Conservation (phyloP, 352 stramenopile genomes). For the Globisporangium carolinianum region DNA sequence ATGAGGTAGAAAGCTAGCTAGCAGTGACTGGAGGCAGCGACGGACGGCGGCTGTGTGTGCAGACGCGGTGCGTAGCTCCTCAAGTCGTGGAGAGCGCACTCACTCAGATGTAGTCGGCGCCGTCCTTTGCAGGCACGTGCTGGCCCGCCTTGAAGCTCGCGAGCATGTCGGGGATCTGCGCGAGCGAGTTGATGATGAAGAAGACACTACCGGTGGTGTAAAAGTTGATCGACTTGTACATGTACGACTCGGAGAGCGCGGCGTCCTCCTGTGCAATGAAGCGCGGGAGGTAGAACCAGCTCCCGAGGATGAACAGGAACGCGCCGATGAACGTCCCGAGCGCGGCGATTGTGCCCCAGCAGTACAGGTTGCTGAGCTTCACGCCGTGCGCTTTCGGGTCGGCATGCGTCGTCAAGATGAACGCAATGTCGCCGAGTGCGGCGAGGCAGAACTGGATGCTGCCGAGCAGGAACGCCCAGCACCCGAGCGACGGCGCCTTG, state of each 20-base stretch:
- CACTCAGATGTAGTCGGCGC: conserved; percentile 19
- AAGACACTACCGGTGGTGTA: conserved; percentile 71
- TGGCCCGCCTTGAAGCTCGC: conserved; percentile 30
- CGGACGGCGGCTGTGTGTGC: too few relatives aligned
- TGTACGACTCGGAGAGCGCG: conserved; percentile 41
- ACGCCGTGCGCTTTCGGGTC: conserved; percentile 38
- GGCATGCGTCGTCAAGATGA: conserved; percentile 54
- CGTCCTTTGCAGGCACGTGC: conserved; percentile 18
- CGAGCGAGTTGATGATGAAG: conserved; percentile 66
- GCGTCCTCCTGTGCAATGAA: conserved; percentile 61
- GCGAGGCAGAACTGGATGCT: conserved; percentile 57
- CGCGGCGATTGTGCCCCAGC: conserved; percentile 41
- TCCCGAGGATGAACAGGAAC: conserved; percentile 70
- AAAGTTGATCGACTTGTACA: conserved; percentile 69
- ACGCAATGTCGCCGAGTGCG: conserved; percentile 54
- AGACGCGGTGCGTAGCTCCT: too few relatives aligned
- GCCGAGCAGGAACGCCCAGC: conserved; percentile 70
- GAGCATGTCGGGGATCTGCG: conserved; percentile 47
- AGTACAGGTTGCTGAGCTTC: conserved; percentile 43
- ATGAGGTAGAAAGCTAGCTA: too few relatives aligned
- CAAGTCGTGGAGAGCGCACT: too few relatives aligned
- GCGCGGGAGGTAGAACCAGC: conserved; percentile 73
- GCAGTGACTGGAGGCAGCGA: too few relatives aligned
- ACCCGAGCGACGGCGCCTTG: conserved; percentile 56
- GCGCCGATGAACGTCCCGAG: conserved; percentile 58